Base-by-base conservation (phyloP, 2,329 filamentous ascomycete genomes). In the Microsporum audouinii region DNA sequence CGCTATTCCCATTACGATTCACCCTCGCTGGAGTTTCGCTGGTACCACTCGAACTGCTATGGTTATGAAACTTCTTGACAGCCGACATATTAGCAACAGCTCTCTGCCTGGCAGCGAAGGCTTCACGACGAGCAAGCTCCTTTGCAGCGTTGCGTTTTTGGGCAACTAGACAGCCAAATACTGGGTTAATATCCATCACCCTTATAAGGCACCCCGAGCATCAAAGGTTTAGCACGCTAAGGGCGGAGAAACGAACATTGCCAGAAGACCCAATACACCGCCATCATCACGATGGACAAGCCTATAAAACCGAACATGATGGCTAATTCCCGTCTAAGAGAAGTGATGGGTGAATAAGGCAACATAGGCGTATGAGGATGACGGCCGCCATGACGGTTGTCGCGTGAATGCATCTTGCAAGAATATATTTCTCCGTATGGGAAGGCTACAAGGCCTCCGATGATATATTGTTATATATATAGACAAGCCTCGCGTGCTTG, bases 261-360 rank as follows among this genome's bases (percentile, higher is more conserved):
- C 73, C 73, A 76, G 53, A 73, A 61, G 43, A 70, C 58, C 29
- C 69, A 67, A 57, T 76, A 76, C 2, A 70, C 60, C 0, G 51
- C 70, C 62, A 75, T 71, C 4, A 69, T 72, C 7, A 73, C 62
- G 39, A 72, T 56, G 57, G 67, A 72, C 3, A 70, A 68, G 27
- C 59, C 66, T 1, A 75, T 65, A 59, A 76, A 76, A 17, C 68
- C 74, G 62, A 75, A 73, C 65, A 75, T 70, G 34, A 75, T 69
- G 31, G 73, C 73, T 23, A 76, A 65, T 65, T 76, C 75, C 36
- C 69, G 69, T 23, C 63, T 66, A 8, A 75, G 66, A 4, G 71
- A 71, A 49, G 66, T 63, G 58, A 69, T 68, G n/a, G 69, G 66
- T 3, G 68, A 70, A 58, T 67, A 69, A 2, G 69, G 68, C 7